These are phyloP conservation scores for Croton laevigatus DNA, from an alignment of 441 rosid genomes.

Conservation along the genomic window DNA sequence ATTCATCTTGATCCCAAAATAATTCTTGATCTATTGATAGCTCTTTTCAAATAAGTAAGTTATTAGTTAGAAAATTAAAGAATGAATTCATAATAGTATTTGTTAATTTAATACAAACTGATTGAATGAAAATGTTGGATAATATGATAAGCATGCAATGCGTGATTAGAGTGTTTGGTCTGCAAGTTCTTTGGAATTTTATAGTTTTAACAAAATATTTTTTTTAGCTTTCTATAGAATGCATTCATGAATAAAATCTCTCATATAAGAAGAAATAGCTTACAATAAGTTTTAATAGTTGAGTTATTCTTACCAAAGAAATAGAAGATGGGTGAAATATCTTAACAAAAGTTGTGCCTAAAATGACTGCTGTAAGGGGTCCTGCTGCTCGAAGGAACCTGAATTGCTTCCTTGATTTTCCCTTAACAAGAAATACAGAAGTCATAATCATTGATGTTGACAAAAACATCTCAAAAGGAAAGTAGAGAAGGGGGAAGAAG, in stretches of 20 bases:
- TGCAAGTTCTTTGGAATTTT: not conserved
- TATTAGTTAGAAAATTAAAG: too few relatives aligned
- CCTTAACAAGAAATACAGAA: slow-evolving; percentile 50
- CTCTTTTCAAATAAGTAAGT: too few relatives aligned
- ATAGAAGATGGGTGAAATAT: slow-evolving; percentile 72
- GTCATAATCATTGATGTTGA: slow-evolving; percentile 11
- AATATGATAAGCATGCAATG: too few relatives aligned
- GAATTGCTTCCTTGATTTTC: slow-evolving; percentile 77
- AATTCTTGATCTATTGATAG: too few relatives aligned
- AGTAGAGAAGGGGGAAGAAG: not conserved
- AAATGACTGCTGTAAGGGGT: slow-evolving; percentile 85
- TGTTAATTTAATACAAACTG: too few relatives aligned
- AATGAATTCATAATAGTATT: too few relatives aligned
- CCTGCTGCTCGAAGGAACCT: slow-evolving; percentile 85
- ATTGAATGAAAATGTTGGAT: too few relatives aligned
- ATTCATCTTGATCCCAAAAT: too few relatives aligned
- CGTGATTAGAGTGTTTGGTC: not conserved
- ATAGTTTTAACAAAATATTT: not conserved
- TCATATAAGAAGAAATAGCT: not conserved
- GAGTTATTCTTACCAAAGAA: slow-evolving; percentile 62
- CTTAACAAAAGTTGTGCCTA: slow-evolving; percentile 82
- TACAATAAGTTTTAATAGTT: not conserved
- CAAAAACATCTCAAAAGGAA: not conserved
- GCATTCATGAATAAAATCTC: not conserved
- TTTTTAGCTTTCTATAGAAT: not conserved